Percentiles rank a stretch among this genome's conserved stretches.
Conservation (phyloP, 2,329 filamentous ascomycete species). For the Colletotrichum orbiculare region DNA sequence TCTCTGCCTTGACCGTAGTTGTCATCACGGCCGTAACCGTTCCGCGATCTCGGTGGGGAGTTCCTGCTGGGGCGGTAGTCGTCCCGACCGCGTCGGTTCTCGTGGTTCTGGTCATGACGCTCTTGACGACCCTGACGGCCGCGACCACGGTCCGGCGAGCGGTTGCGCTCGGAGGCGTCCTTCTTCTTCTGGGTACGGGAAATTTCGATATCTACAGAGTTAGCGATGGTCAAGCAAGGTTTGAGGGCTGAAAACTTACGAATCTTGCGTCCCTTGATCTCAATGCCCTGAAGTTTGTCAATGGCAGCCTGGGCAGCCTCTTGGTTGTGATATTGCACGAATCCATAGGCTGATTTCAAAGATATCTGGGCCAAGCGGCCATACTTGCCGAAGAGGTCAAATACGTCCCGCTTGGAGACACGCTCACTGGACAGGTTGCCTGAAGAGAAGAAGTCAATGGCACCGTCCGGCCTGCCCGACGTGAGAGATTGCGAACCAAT, state of each 20-base stretch:
- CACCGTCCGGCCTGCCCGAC: conserved; percentile 40
- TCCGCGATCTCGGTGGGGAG: conserved; percentile 64
- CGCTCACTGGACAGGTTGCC: conserved; percentile 94
- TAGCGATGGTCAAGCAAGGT: neutral
- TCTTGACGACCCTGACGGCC: conserved; percentile 54
- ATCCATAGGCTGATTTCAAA: conserved; percentile 96
- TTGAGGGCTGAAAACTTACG: conserved; percentile 68
- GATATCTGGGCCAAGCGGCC: conserved; percentile 93
- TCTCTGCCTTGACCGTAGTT: conserved; percentile 67
- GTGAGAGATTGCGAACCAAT: conserved; percentile 70
- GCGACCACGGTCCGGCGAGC: conserved; percentile 70
- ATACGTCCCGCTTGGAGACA: conserved; percentile 93
- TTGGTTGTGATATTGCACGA: conserved; percentile 89
- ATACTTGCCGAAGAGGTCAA: conserved; percentile 87
- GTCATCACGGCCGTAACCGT: conserved; percentile 44
- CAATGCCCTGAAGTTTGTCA: conserved; percentile 79
- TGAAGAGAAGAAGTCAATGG: conserved; percentile 47
- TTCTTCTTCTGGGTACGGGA: conserved; percentile 88
- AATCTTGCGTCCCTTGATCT: conserved; percentile 90
- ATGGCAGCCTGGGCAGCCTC: conserved; percentile 81
- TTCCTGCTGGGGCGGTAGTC: conserved; percentile 73
- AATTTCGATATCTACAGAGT: conserved; percentile 79
- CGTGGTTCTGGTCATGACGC: conserved; percentile 55
- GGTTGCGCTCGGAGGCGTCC: conserved; percentile 64
- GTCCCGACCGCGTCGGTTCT: conserved; percentile 63